Evolutionary conservation across 2,329 filamentous ascomycete species (phyloP).

Genomic region (Colletotrichum filicis): DNA sequence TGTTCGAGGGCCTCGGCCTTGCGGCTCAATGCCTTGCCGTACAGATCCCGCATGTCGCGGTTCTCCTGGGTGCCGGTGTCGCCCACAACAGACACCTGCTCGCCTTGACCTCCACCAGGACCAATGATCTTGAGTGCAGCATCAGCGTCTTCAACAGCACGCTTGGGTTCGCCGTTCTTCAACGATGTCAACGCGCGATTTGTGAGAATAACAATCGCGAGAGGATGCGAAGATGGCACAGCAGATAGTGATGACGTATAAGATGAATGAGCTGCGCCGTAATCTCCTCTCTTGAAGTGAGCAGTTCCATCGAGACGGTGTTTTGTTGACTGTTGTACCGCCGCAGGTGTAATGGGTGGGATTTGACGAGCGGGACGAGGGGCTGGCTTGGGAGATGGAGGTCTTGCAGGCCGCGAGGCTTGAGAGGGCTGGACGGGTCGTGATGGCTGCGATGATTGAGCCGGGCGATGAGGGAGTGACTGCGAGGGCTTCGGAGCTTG

Average conservation of each 20-base stretch:
- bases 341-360: conserved; percentile 75
- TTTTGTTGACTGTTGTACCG: conserved; percentile 79
- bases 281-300: conserved; percentile 95
- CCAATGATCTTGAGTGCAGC: conserved; percentile 84
- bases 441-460: conserved; percentile 50
- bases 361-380: conserved; percentile 66
- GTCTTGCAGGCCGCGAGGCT: conserved; percentile 43
- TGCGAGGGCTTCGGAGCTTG: conserved; percentile 48
- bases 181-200: conserved; percentile 91
- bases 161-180: conserved; percentile 92
- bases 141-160: conserved; percentile 87
- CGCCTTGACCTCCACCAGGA: conserved; percentile 79
- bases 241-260: conserved; percentile 82
- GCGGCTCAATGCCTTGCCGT: conserved; percentile 90
- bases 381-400: conserved; percentile 51
- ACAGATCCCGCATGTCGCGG: conserved; percentile 93
- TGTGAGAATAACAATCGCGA: conserved; percentile 88
- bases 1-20: conserved; percentile 97
- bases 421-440: conserved; percentile 47
- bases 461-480: conserved; percentile 49
- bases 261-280: conserved; percentile 82
- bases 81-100: conserved; percentile 77
- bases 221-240: conserved; percentile 82
- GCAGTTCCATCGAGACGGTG: conserved; percentile 84
- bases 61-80: conserved; percentile 66